Base-by-base conservation (phyloP, 345 rosid species). In the Arabidopsis arenosa region DNA sequence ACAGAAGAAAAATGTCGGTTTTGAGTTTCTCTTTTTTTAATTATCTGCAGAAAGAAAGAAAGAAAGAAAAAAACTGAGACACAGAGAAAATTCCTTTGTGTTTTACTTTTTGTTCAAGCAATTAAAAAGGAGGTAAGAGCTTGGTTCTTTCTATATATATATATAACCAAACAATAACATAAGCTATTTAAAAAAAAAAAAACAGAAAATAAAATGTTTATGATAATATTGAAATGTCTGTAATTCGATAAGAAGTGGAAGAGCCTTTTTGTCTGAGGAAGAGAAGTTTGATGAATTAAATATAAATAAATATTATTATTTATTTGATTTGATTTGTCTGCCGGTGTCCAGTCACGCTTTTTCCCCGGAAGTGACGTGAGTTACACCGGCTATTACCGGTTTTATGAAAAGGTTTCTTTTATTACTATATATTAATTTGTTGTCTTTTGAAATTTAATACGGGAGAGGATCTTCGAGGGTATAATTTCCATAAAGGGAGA, bases 91-190 rank as follows among this genome's bases (percentile, higher is more conserved):
- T 8, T 26, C 11, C n/a, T 37, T 28, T 66, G 15, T 26, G 39
- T 57, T 75, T 62, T 54, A 70, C 74, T 78, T 78, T 73, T 17
- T 35, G 70, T 73, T 79, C 40, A 79, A 79, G 81, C 77, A 66
- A 71, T 65, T 9, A 48, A 77, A 78, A 73, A 60, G 51, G 41
- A 59, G 73, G 51, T 68, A 37, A 59, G 14, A 60, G 64, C 59
- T 67, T 66, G 73, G 70, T 78, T 78, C 37, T 72, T 36, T 63
- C 23, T 57, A 6, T 36, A 61, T 63, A 40, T 63, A 40, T 15
- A 65, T 44, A 63, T 15, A 57, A 32, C 12, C 47, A 64, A 64
- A 44, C 68, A 45, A 45, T 10, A 15, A 59, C 51, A 51, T 33
- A 59, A 58, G 45, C 37, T 58, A 9, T 18, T 5, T 26, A 21